Percentiles rank a stretch among this genome's conserved stretches.
Conservation (phyloP, 2,329 filamentous ascomycete species). For the Didymella segeticola region DNA sequence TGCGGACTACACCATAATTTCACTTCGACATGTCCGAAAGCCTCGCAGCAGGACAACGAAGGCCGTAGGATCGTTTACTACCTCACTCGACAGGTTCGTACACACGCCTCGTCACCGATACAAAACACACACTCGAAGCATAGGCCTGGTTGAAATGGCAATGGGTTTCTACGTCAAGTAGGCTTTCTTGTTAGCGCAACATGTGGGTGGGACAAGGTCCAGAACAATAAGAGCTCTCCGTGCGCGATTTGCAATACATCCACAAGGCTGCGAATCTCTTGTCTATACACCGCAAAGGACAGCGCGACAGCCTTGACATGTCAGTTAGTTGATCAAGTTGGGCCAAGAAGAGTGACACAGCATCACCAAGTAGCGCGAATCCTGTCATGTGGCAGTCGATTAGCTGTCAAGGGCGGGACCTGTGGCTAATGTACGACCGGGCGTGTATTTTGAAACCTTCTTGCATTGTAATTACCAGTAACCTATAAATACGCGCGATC, state of each 20-base stretch:
- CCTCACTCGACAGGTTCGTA: neutral
- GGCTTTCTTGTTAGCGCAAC: no score
- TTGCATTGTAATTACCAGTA: conserved; percentile 7
- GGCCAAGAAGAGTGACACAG: no score
- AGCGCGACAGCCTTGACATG: neutral
- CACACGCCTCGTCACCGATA: no score
- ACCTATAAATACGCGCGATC: conserved; percentile 9
- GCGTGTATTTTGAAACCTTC: neutral
- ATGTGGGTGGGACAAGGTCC: no score
- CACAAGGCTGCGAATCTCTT: no score
- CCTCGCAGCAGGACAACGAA: neutral
- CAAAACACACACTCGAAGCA: no score
- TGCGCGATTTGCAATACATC: no score
- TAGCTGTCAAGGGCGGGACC: neutral
- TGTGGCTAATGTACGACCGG: neutral
- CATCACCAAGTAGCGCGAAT: neutral
- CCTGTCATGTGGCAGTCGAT: neutral
- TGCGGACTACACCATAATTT: conserved; percentile 1
- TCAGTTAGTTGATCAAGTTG: neutral
- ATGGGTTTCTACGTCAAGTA: no score
- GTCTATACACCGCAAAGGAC: no score
- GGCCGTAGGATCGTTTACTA: neutral
- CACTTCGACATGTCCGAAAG: neutral
- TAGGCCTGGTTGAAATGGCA: no score
- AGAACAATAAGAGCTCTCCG: no score